A percentile compares a stretch with the other conserved stretches of the same genome.
These are phyloP conservation scores for Wickerhamomyces xylosicus DNA, from an alignment of 805 yeast species.

Conservation along the genomic window DNA sequence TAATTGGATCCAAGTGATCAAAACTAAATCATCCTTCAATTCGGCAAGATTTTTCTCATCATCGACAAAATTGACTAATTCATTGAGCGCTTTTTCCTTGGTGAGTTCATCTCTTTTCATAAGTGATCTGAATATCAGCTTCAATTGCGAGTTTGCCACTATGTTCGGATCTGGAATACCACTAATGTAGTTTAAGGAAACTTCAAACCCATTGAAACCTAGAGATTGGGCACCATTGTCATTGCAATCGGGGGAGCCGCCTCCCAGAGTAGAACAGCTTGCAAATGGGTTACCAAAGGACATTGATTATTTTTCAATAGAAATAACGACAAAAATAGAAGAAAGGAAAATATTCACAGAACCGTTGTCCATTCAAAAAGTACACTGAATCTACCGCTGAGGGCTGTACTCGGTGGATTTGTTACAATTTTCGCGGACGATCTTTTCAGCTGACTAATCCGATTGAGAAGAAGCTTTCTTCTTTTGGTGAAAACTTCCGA, in stretches of 20 bases:
- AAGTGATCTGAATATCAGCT: conserved; percentile 63
- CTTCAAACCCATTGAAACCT: conserved; percentile 36
- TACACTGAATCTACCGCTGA: no score
- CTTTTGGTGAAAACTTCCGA: no score
- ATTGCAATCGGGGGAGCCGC: conserved; percentile 1
- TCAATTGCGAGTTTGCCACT: conserved; percentile 36
- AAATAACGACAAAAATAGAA: no score
- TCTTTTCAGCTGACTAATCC: no score
- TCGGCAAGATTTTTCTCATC: conserved; percentile 11
- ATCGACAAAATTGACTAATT: conserved; percentile 29
- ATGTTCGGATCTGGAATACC: conserved; percentile 66
- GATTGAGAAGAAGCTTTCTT: no score
- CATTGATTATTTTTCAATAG: no score
- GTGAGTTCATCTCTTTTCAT: conserved; percentile 78
- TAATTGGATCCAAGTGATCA: conserved; percentile 67
- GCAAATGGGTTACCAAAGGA: conserved; percentile 20
- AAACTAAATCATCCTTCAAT: conserved; percentile 40
- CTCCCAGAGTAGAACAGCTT: no score
- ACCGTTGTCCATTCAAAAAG: no score
- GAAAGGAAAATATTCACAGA: no score
- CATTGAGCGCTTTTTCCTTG: conserved; percentile 66
- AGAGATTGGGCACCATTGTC: conserved; percentile 18
- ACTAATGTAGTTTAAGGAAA: conserved; percentile 64
- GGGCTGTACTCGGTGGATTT: no score
- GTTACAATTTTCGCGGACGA: no score